Conservation (phyloP, 2,329 filamentous ascomycete species). For the Ophiostoma tasmaniense region DNA sequence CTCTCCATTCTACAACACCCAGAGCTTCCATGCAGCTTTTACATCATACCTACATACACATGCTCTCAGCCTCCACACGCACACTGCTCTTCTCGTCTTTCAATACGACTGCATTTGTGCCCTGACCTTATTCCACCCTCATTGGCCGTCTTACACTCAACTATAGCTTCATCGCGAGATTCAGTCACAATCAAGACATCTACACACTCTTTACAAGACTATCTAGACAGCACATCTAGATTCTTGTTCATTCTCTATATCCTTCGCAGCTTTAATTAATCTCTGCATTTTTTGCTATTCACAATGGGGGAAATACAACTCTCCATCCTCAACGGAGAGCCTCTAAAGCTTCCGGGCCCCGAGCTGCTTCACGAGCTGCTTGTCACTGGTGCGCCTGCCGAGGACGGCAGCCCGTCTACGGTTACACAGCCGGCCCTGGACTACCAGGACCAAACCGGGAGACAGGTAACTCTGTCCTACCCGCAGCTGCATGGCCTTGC, state of each 20-base stretch:
- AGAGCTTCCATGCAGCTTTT: not conserved
- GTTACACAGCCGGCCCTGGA: constrained; percentile 48
- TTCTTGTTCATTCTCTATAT: not conserved
- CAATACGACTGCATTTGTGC: not conserved
- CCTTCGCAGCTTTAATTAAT: not conserved
- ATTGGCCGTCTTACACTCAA: not conserved
- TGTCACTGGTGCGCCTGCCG: constrained; percentile 34
- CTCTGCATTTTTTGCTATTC: not conserved
- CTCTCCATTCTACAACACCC: not conserved
- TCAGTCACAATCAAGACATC: not conserved
- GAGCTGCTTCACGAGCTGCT: constrained; percentile 46
- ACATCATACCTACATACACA: not conserved
- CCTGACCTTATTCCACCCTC: not conserved
- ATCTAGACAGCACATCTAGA: not conserved
- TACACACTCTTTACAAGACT: not conserved
- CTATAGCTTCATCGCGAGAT: not conserved
- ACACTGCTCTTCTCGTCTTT: not conserved
- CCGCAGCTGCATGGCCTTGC: constrained; percentile 51
- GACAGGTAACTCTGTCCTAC: constrained; percentile 49
- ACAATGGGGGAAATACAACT: constrained; percentile 20
- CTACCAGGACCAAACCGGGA: constrained; percentile 44
- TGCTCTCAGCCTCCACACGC: not conserved
- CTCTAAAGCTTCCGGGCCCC: constrained; percentile 36
- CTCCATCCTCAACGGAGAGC: constrained; percentile 40
- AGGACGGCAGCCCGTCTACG: not conserved